Base-by-base conservation (phyloP, 768 basidiomycete species). In the Xerocomellus intermedius region DNA sequence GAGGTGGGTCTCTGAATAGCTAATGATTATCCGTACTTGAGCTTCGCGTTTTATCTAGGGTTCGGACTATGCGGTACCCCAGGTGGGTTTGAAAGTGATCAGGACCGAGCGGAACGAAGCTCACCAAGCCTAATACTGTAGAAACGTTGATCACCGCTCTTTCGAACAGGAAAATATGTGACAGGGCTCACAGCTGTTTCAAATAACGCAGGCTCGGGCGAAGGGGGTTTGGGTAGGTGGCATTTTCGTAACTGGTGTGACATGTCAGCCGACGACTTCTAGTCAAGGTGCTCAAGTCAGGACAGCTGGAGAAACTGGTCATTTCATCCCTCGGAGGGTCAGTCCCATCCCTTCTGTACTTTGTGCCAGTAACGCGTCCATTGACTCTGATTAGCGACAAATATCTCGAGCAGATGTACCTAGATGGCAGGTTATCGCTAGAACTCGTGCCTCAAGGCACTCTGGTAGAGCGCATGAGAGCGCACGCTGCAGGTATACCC, bases 371-470 rank as follows among this genome's bases (percentile, higher is more conserved):
- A 26, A 45, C 17, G 21, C 38, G n/a, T 10, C 5, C 30, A 22
- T 12, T 50, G 22, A 36, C 37, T 32, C 24, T 56, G 21, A 30
- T 38, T 64, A 90, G 88, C 47, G 93, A 92, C 75, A 92, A 94
- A 74, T 79, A 82, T 56, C 92, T 94, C 54, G 91, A 93, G 71
- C 70, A 78, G 16, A 76, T 86, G 56, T 96, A 91, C 72, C 80
- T 94, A 41, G 78, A 79, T 35, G 93, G 94, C 47, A 73, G 85
- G 59, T 87, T 96, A 59, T 86, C 87, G 9, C 74, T 94, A 19
- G 94, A 95, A 67, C 84, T 95, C 21, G 88, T 90, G 17, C 93
- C 92, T 2, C 94, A 94, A 71, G 93, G 93, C 2, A 93, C 90
- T 5, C 82, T 96, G n/a, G 88, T 87, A 16, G 94, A 93, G 64